phyloP scores from a whole-genome alignment of 306 rosid species.

The Quercus engelmannii region DNA sequence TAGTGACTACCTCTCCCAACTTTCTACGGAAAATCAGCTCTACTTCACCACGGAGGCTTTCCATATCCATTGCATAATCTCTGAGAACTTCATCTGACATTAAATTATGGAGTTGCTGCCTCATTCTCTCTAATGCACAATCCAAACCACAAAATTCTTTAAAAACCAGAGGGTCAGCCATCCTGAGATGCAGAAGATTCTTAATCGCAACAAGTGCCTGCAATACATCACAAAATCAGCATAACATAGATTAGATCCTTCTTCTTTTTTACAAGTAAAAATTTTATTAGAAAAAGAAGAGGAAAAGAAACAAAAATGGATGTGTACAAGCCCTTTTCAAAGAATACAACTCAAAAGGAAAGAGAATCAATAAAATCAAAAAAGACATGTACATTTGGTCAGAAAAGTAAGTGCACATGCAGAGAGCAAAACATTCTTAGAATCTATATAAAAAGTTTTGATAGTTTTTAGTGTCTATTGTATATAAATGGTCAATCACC shows the following conservation, averaged over 20 bases:
- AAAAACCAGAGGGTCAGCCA: constrained; percentile 56
- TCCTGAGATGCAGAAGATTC: constrained; percentile 65
- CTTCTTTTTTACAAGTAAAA: no score
- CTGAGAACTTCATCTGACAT: constrained; percentile 50
- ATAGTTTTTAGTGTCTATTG: not conserved
- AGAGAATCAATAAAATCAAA: no score
- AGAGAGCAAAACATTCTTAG: not conserved
- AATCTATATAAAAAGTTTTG: not conserved
- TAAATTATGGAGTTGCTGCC: constrained; percentile 46
- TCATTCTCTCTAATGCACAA: constrained; percentile 69
- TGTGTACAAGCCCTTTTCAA: no score
- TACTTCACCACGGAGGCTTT: constrained; percentile 66
- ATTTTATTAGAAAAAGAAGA: no score
- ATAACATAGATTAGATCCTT: not conserved
- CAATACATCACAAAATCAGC: constrained; percentile 16
- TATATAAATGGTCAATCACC: constrained; percentile 33
- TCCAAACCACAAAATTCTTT: constrained; percentile 63
- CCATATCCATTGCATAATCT: constrained; percentile 71
- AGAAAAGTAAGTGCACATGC: not conserved
- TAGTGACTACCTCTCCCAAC: constrained; percentile 39
- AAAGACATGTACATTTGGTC: not conserved
- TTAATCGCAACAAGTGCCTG: constrained; percentile 75
- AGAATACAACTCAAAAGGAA: no score
- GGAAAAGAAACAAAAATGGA: no score
- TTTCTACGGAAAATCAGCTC: constrained; percentile 49